Evolutionary conservation across 257 asterid genomes (phyloP), one percentile per base, ranked within the genome.

Genomic region (Solanum chmielewskii): DNA sequence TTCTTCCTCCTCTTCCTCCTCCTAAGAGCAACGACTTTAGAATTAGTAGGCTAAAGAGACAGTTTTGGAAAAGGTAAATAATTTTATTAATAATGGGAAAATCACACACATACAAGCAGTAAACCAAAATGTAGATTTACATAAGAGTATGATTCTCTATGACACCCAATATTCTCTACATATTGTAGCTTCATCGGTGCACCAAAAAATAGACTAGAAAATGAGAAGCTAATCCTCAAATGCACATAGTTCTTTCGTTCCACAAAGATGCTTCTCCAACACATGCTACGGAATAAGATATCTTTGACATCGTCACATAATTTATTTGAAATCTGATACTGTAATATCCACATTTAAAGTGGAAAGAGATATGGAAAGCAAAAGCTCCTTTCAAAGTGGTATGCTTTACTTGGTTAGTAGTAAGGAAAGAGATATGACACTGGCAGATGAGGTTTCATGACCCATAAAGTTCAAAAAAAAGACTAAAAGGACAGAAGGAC

Each of bases 1-100:
- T 93, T 96, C 99, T 92, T 92, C 95, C 87, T 93, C 92, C 91
- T 93, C 98, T 91, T 95, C 98, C 92, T 97, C 99, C 92, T 94
- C 99, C 98, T 95, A 90, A 71, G 87, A 90, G 87, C 84, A 86
- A 88, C 81, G 85, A 91, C 76, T 81, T 89, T 41, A 86, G 29
- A 75, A 85, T 76, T 86, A 92, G 84, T 29, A 81, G 71, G 44
- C 78, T 16, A 66, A 16, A 66, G 29, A 84, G 33, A 84, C 73
- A 41, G 20, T 85, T 85, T 84, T 64, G 31, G 45, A 81, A 3
- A 68, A 42, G 68, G 42, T 42, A 68, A 68, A 81, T 81, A 68
- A 84, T 41, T 64, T 66, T 18, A 84, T 25, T 31, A 84, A 64
- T 62, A 69, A 64, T 25, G 18, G 80, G 62, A 18, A 84, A 64